phyloP scores from a whole-genome alignment of 2,329 filamentous ascomycete genomes.

The Monilinia fructicola region DNA sequence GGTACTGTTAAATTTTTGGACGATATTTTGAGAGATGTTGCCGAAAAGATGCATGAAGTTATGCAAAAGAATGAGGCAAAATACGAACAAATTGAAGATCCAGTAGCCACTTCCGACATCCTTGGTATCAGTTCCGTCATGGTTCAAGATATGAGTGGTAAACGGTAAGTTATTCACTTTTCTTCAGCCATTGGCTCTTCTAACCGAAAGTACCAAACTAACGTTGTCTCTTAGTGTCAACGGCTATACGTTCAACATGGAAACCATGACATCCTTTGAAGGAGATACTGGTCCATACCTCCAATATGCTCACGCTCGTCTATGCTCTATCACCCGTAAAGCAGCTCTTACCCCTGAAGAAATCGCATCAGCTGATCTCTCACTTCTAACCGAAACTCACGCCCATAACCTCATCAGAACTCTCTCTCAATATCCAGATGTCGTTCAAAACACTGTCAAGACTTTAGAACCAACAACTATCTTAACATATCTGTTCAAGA shows the following conservation, averaged over 20 bases:
- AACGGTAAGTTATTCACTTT: constrained; percentile 58
- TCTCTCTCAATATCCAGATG: constrained; percentile 82
- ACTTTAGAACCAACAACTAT: constrained; percentile 74
- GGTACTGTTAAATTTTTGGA: constrained; percentile 73
- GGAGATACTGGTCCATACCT: constrained; percentile 83
- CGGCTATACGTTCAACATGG: constrained; percentile 74
- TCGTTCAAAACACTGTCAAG: constrained; percentile 79
- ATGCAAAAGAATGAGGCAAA: constrained; percentile 91
- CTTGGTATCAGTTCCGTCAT: constrained; percentile 94
- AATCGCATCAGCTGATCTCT: constrained; percentile 62
- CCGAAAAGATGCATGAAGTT: constrained; percentile 95
- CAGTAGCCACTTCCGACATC: constrained; percentile 77
- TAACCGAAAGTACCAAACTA: constrained; percentile 19
- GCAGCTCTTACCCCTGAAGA: constrained; percentile 56
- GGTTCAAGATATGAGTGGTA: constrained; percentile 97
- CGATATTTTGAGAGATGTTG: constrained; percentile 74
- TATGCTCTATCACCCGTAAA: constrained; percentile 62
- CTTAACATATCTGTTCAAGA: constrained; percentile 75
- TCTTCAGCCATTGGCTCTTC: neutral
- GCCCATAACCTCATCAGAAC: constrained; percentile 72
- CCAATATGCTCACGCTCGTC: constrained; percentile 77
- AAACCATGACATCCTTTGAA: constrained; percentile 80
- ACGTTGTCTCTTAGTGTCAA: constrained; percentile 49
- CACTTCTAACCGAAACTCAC: constrained; percentile 68
- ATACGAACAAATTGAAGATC: constrained; percentile 85